Conservation (phyloP, 2,329 filamentous ascomycete genomes). For the Aspergillus glaucus region DNA sequence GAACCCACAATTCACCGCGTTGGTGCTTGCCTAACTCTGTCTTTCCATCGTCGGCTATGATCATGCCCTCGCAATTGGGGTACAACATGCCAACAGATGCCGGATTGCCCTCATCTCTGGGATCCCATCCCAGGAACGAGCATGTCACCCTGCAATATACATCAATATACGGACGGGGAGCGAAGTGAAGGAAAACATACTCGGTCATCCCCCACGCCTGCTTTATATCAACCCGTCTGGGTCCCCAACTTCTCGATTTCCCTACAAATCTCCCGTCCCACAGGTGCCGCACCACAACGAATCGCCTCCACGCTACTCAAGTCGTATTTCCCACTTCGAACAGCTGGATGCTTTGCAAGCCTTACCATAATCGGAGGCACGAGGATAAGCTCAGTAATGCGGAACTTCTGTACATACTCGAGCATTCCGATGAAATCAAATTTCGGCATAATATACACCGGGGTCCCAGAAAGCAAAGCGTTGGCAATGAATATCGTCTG, state of each 20-base stretch:
- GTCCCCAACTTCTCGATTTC: conserved; percentile 54
- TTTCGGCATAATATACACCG: conserved; percentile 70
- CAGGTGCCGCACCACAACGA: conserved; percentile 63
- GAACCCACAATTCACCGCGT: conserved; percentile 67
- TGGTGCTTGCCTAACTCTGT: conserved; percentile 49
- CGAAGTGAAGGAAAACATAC: conserved; percentile 30
- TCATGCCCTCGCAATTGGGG: conserved; percentile 62
- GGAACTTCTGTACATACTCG: conserved; percentile 59
- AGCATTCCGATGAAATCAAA: conserved; percentile 73
- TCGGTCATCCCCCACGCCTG: conserved; percentile 92
- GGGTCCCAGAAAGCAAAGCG: conserved; percentile 45
- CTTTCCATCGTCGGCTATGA: conserved; percentile 49
- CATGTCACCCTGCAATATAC: conserved; percentile 52
- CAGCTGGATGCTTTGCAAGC: conserved; percentile 64
- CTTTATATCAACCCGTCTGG: conserved; percentile 46
- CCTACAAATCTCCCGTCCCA: conserved; percentile 47
- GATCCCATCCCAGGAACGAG: conserved; percentile 60
- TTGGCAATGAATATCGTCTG: conserved; percentile 65
- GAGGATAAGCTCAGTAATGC: conserved; percentile 59
- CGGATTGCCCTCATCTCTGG: conserved; percentile 39
- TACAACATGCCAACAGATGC: conserved; percentile 57
- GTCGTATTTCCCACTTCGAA: conserved; percentile 54
- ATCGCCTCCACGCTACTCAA: conserved; percentile 58
- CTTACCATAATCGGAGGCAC: conserved; percentile 72
- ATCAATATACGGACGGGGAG: conserved; percentile 4